Base-by-base conservation (phyloP, 2,329 filamentous ascomycete species). In the Neocatenulostroma microsporum region DNA sequence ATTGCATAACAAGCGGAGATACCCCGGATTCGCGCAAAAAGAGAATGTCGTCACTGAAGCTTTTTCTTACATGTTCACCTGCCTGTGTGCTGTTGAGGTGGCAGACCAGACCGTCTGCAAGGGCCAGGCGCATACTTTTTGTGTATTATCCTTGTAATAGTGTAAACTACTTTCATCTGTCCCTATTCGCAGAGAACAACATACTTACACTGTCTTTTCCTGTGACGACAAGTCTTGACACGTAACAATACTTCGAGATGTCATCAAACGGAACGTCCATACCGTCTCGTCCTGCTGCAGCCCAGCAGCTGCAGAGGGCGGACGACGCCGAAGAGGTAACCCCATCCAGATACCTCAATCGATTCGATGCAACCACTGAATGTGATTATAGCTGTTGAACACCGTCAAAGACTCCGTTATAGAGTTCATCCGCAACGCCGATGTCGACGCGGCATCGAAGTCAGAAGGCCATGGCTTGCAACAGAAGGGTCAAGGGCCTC, bases 351-450 rank as follows among this genome's bases (percentile, higher is more conserved):
- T 17, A 24, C n/a, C 17, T n/a, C n/a, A n/a, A n/a, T n/a, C n/a
- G n/a, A n/a, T n/a, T n/a, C n/a, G n/a, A n/a, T n/a, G n/a, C n/a
- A n/a, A n/a, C n/a, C n/a, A 28, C 30, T 21, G 18, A 24, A 11
- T 2, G 18, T n/a, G 19, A 28, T 28, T 6, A 12, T 47, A 87
- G 82, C 72, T 87, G 30, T 70, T 87, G 32, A 67, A 73, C 37
- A 74, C 80, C 3, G 74, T 88, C 32, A 74, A 80, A 60, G 63
- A 69, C 7, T 68, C 86, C 37, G 73, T 88, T 39, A 64, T 86
- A 14, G 78, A 80, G 0, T 87, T 82, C 58, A 77, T 89, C 50
- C 70, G 67, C 42, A 67, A 72, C n/a, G 80, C 83, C 26, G 82
- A 88, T 60, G 69, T 79, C 38, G 66, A 73, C 51, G 73, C 78